Percentiles rank a stretch among this genome's conserved stretches.
phyloP scores from a whole-genome alignment of 163 green algal species.

The Scenedesmus sp. region DNA sequence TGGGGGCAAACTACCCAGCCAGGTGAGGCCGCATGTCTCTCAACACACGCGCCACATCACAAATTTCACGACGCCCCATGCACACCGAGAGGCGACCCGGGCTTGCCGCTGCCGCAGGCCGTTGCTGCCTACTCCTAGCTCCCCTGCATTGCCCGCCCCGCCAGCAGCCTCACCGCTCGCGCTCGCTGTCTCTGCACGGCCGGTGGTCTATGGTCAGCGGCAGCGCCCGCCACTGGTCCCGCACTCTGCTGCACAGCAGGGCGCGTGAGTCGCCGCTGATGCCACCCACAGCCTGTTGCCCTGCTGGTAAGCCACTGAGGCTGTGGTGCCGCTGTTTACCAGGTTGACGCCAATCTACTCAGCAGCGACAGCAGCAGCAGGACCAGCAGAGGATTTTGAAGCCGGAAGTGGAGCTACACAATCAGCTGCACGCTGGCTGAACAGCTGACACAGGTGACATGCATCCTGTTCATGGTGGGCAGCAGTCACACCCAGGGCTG shows the following conservation, averaged over 20 bases:
- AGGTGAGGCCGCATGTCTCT: no score
- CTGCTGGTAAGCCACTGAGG: constrained; percentile 62
- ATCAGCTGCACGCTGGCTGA: background rate
- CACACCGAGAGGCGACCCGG: no score
- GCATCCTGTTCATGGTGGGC: background rate
- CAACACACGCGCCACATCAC: background rate
- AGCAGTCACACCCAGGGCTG: no score
- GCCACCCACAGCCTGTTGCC: constrained; percentile 62
- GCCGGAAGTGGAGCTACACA: no score
- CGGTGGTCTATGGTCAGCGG: constrained; percentile 68
- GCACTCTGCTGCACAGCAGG: constrained; percentile 49
- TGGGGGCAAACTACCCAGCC: no score
- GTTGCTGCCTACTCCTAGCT: background rate
- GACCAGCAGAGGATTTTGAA: background rate
- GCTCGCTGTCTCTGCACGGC: constrained; percentile 56
- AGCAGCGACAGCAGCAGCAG: background rate
- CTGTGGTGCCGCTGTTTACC: constrained; percentile 68
- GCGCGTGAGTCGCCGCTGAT: constrained; percentile 64
- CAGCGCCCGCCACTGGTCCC: constrained; percentile 56
- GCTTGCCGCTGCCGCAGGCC: background rate
- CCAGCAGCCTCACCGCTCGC: constrained; percentile 25
- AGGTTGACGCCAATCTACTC: constrained; percentile 63
- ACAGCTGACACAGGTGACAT: background rate
- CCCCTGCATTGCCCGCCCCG: background rate
- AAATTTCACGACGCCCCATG: no score